phyloP scores from a whole-genome alignment of 352 stramenopile genomes.

The Pythium brassicae region DNA sequence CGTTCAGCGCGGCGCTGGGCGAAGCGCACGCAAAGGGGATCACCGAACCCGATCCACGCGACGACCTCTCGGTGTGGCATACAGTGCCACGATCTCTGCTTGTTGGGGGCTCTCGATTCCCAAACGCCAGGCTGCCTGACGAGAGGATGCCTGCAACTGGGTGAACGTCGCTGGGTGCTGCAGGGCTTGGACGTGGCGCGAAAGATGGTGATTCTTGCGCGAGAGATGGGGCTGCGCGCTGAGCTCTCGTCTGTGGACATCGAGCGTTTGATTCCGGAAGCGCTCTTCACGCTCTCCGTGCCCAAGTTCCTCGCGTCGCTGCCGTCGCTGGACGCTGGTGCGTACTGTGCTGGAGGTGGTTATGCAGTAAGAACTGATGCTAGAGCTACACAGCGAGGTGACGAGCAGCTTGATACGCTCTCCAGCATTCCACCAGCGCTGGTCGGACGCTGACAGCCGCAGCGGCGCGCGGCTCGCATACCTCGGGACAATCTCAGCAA shows the following conservation, averaged over 20 bases:
- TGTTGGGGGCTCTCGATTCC: no score
- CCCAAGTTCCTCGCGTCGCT: slow-evolving; percentile 54
- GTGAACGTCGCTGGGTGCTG: background rate
- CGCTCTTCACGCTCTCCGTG: slow-evolving; percentile 33
- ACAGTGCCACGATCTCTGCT: no score
- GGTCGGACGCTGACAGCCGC: background rate
- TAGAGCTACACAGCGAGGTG: no score
- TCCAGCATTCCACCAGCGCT: background rate
- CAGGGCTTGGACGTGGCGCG: slow-evolving; percentile 60
- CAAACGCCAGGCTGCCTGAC: background rate
- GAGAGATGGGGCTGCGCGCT: slow-evolving; percentile 35
- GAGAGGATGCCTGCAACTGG: background rate
- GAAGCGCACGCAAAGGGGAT: slow-evolving; percentile 48
- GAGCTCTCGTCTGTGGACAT: slow-evolving; percentile 37
- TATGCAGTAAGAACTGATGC: background rate
- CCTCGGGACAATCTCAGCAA: slow-evolving; percentile 39
- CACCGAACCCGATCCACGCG: slow-evolving; percentile 62
- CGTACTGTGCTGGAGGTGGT: background rate
- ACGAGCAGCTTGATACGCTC: no score
- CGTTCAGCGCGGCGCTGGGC: slow-evolving; percentile 41
- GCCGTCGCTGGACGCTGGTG: slow-evolving; percentile 30
- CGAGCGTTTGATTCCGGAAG: slow-evolving; percentile 35
- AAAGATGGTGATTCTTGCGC: slow-evolving; percentile 66
- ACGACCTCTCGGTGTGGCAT: slow-evolving; percentile 50
- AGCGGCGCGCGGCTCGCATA: slow-evolving; percentile 41